Percentiles rank a stretch among this genome's conserved stretches.
Conservation (phyloP, 805 yeast genomes). For the Scheffersomyces lignosus region DNA sequence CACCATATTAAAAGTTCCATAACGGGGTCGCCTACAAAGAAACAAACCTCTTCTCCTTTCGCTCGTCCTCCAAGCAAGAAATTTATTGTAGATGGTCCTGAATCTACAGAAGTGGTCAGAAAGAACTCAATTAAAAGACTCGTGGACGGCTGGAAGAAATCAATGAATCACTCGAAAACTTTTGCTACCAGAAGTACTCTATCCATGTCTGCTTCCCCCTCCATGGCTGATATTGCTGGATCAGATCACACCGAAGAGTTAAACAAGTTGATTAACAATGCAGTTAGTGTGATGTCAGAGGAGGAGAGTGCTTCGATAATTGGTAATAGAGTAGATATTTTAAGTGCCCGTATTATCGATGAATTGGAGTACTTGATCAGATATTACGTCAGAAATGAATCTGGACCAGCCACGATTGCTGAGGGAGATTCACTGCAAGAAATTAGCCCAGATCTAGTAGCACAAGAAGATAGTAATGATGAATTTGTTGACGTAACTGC, state of each 20-base stretch:
- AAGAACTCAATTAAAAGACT: conserved; percentile 37
- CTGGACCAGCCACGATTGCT: conserved; percentile 13
- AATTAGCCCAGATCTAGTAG: conserved; percentile 4
- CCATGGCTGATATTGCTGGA: not conserved
- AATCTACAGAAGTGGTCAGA: conserved; percentile 25
- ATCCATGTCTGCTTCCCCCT: not conserved
- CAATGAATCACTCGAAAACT: conserved; percentile 18
- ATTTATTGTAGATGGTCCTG: conserved; percentile 6
- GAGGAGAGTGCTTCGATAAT: conserved; percentile 15
- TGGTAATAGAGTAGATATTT: conserved; percentile 52
- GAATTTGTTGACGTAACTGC: conserved; percentile 6
- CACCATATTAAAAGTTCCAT: conserved; percentile 8
- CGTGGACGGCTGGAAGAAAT: conserved; percentile 43
- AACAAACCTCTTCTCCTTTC: conserved; percentile 1
- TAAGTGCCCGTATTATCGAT: conserved; percentile 70
- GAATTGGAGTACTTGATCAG: conserved; percentile 60
- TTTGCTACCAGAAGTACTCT: not conserved
- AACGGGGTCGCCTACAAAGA: conserved; percentile 10
- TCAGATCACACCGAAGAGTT: conserved; percentile 10
- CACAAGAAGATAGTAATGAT: conserved; percentile 7
- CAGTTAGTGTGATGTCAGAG: conserved; percentile 12
- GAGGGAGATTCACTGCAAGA: conserved; percentile 17
- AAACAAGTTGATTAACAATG: conserved; percentile 15
- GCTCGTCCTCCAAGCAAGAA: not conserved
- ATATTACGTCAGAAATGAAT: conserved; percentile 34